A percentile compares a stretch with the other conserved stretches of the same genome.
phyloP scores from a whole-genome alignment of 805 yeast genomes.

The Cyberlindnera bimundalis region DNA sequence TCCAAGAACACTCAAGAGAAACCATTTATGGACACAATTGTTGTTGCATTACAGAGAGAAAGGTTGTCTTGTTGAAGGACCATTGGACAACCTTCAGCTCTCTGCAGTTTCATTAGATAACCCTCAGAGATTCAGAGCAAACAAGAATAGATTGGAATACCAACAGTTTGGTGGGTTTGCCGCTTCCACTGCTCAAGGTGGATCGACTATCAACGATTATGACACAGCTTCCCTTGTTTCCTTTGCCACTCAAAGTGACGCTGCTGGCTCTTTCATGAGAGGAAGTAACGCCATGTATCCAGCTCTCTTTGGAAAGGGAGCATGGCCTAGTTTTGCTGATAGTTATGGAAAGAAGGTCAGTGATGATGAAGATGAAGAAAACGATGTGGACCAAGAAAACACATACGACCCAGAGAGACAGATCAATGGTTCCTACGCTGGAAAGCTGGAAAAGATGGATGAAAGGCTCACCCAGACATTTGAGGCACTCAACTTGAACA shows the following conservation, averaged over 20 bases:
- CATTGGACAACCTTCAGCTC: conserved; percentile 71
- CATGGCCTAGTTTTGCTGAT: conserved; percentile 28
- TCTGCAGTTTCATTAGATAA: conserved; percentile 55
- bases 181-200: conserved; percentile 11
- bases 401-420: conserved; percentile 20
- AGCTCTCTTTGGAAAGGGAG: conserved; percentile 18
- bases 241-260: conserved; percentile 30
- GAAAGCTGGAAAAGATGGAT: conserved; percentile 28
- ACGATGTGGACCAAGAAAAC: conserved; percentile 3
- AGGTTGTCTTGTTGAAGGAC: conserved; percentile 89
- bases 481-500: conserved; percentile 14
- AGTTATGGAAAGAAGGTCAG: conserved; percentile 13
- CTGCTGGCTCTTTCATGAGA: conserved; percentile 11
- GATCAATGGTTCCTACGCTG: conserved; percentile 34
- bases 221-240: conserved; percentile 40
- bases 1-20: conserved; percentile 69
- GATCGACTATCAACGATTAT: conserved; percentile 27
- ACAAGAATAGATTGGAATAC: conserved; percentile 8
- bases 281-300: conserved; percentile 14
- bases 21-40: conserved; percentile 74
- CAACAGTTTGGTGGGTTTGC: conserved; percentile 13
- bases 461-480: conserved; percentile 14
- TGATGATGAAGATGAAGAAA: conserved; percentile 2
- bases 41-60: conserved; percentile 75
- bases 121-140: conserved; percentile 21